phyloP scores from a whole-genome alignment of 2,329 filamentous ascomycete species.

The Colletotrichum chlorophyti region DNA sequence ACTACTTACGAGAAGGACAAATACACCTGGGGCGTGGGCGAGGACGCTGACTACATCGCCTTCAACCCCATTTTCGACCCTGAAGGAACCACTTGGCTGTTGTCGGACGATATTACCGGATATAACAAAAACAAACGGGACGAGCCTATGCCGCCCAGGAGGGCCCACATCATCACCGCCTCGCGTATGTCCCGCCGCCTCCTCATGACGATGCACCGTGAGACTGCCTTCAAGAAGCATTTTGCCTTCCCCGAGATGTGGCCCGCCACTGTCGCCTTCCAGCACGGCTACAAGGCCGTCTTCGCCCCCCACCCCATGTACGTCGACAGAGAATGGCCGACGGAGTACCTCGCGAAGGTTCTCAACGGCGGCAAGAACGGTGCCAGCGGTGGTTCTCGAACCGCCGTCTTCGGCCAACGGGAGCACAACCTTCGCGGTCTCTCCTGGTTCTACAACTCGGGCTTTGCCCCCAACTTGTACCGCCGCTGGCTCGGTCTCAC shows the following conservation, averaged over 20 bases:
- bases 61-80: constrained; percentile 94
- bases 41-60: constrained; percentile 90
- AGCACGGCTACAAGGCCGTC: constrained; percentile 92
- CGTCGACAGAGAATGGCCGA: constrained; percentile 86
- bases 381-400: constrained; percentile 74
- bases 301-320: constrained; percentile 90
- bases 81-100: constrained; percentile 83
- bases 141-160: constrained; percentile 69
- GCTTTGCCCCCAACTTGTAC: constrained; percentile 83
- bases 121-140: constrained; percentile 70
- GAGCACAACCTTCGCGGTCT: constrained; percentile 89
- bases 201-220: constrained; percentile 86
- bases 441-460: constrained; percentile 91
- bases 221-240: constrained; percentile 84
- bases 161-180: constrained; percentile 88
- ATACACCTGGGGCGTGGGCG: constrained; percentile 85
- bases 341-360: constrained; percentile 75
- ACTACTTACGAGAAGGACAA: constrained; percentile 78
- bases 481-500: constrained; percentile 84
- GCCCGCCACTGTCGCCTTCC: constrained; percentile 85
- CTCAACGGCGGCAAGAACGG: constrained; percentile 84
- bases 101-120: constrained; percentile 83
- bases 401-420: constrained; percentile 79
- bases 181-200: constrained; percentile 83
- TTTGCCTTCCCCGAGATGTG: constrained; percentile 98